Evolutionary conservation across 768 basidiomycete species (phyloP), one percentile per base, ranked within the genome.

Genomic region (Dioszegia hungarica): DNA sequence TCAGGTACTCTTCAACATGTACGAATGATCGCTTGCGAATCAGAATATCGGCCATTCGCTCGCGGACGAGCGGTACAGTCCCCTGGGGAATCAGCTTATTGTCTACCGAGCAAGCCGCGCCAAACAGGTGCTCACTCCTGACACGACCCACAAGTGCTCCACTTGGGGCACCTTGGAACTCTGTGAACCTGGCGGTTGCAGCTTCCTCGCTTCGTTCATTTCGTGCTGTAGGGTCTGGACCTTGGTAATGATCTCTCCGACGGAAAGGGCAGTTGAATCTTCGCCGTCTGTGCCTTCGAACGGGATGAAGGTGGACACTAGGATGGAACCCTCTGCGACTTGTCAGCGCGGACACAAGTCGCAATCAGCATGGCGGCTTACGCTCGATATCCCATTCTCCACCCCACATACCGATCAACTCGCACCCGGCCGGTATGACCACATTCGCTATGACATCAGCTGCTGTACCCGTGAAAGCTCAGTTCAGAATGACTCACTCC

Each of bases 231-330:
- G 50, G 11, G 40, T 40, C 33, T 68, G 64, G 5, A 68, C 62
- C 52, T 68, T 66, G 39, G 69, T 67, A 45, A 73, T 68, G 59
- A 73, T 66, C 53, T 70, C 72, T 25, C 69, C 72, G 20, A 73
- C 72, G 2, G 59, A 65, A 19, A 73, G 60, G 5, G 72, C 72
- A 1, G 68, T 68, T n/a, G 59, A 61, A 54, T 73, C 72, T 57
- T 73, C 72, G 22, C 72, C 72, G 45, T 73, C 72, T 19, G 67
- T 50, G 10, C 72, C 67, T 64, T 73, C 72, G 56, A 73, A 73
- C 1, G 72, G 69, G 6, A 71, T 67, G 36, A 70, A 67, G 4
- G 72, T 71, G 38, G 72, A 71, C 28, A 73, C 64, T 46, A 73
- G 63, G 11, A 73, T 52, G 9, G 72, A 70, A 29, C 72, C 72